Percentiles rank a stretch among this genome's conserved stretches.
These are phyloP conservation scores for Backusella tuberculispora DNA, from an alignment of 192 early-diverging fungal species.

Conservation along the genomic window DNA sequence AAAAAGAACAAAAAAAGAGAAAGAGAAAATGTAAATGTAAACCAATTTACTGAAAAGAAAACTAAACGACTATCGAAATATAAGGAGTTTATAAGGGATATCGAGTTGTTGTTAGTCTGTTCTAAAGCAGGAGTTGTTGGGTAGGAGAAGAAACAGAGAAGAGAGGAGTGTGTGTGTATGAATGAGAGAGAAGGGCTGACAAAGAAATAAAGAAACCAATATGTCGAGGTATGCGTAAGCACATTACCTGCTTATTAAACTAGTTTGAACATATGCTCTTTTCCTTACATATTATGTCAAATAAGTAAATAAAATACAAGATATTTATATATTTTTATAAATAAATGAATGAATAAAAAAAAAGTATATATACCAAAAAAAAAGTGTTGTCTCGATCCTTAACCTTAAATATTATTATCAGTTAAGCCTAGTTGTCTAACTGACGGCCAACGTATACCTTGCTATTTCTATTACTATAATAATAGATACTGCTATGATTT, in stretches of 20 bases:
- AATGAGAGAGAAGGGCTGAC: background rate
- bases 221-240: slow-evolving; percentile 1
- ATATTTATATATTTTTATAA: background rate
- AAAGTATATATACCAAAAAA: background rate
- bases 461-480: background rate
- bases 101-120: background rate
- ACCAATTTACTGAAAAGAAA: slow-evolving; percentile 9
- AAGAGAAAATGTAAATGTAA: slow-evolving; percentile 2
- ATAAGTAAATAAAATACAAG: background rate
- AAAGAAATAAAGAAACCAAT: background rate
- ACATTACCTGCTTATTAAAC: slow-evolving; percentile 4
- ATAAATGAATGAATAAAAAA: background rate
- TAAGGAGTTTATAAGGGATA: slow-evolving; percentile 15
- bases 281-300: background rate
- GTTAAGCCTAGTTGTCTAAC: background rate
- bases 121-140: slow-evolving; percentile 5
- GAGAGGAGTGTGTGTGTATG: background rate
- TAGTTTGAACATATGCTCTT: background rate
- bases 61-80: slow-evolving; percentile 1
- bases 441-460: background rate
- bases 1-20: background rate
- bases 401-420: background rate
- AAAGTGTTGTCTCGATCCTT: background rate
- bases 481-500: background rate
- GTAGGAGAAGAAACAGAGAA: background rate